Percentiles rank a stretch among this genome's conserved stretches.
Conservation (phyloP, 1,284 basidiomycete species). For the Rhodotorula sp. region DNA sequence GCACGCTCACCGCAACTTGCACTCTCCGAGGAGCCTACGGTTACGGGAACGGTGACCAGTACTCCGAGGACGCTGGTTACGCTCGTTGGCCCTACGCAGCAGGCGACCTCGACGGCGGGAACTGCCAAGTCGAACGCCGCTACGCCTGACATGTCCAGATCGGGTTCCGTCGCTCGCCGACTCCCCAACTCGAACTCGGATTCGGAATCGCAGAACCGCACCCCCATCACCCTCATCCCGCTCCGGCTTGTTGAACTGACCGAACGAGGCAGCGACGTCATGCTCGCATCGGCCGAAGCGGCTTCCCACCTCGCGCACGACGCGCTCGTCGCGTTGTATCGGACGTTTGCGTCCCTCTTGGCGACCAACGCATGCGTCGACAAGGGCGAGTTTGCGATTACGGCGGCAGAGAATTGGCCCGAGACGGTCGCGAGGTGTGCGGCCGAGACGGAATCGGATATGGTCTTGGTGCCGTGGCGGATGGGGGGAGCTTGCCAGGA, state of each 20-base stretch:
- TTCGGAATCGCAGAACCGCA: neutral
- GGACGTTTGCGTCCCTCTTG: slow-evolving; percentile 74
- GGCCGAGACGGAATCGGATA: slow-evolving; percentile 1
- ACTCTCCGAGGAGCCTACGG: too few species aligned
- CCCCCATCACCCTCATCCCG: slow-evolving; percentile 43
- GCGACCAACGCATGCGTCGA: slow-evolving; percentile 63
- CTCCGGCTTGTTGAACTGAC: slow-evolving; percentile 83
- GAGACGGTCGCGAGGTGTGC: slow-evolving; percentile 55
- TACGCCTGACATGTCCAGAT: neutral
- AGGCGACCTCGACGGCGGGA: neutral
- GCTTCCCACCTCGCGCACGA: slow-evolving; percentile 68
- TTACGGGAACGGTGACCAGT: too few species aligned
- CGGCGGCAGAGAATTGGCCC: slow-evolving; percentile 63
- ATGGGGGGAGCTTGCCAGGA: slow-evolving; percentile 49
- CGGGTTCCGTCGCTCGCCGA: neutral
- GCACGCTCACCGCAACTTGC: too few species aligned
- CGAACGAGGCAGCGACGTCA: slow-evolving; percentile 76
- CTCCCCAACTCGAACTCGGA: neutral
- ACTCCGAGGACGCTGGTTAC: neutral
- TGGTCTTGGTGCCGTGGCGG: slow-evolving; percentile 17
- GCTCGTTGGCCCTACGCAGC: neutral
- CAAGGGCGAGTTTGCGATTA: slow-evolving; percentile 46
- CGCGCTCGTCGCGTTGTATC: slow-evolving; percentile 74
- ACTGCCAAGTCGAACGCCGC: too few species aligned
- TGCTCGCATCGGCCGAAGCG: slow-evolving; percentile 72